Conservation (phyloP, 495 filamentous ascomycete genomes). For the Daldinia grandis region DNA sequence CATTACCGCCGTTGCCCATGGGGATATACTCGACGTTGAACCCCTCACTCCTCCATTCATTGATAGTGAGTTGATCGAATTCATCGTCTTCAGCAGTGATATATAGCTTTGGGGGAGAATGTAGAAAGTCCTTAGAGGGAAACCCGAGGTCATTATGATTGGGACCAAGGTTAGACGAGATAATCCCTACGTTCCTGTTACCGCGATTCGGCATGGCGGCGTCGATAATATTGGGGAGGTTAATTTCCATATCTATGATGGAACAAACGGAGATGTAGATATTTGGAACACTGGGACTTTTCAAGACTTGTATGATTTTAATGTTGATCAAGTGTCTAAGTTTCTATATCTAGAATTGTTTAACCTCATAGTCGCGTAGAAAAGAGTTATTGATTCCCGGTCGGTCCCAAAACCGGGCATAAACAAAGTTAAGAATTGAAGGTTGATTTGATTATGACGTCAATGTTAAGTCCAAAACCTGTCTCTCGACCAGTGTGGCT, state of each 20-base stretch:
- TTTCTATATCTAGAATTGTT: not conserved
- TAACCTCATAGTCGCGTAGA: not conserved
- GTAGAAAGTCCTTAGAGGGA: conserved; percentile 48
- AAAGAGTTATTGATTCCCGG: not conserved
- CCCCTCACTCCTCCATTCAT: conserved; percentile 71
- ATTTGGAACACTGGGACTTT: not conserved
- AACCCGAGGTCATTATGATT: conserved; percentile 52
- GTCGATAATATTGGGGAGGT: conserved; percentile 46
- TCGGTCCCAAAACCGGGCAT: conserved; percentile 6
- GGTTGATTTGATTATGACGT: conserved; percentile 24
- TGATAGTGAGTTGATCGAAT: conserved; percentile 65
- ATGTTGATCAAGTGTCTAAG: not conserved
- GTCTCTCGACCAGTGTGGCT: not conserved
- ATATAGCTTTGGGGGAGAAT: conserved; percentile 64
- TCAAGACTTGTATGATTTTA: not conserved
- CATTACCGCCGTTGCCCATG: conserved; percentile 60
- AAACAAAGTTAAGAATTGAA: not conserved
- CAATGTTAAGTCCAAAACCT: conserved; percentile 19
- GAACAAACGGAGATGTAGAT: not conserved
- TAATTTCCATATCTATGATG: conserved; percentile 44
- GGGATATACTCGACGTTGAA: conserved; percentile 71
- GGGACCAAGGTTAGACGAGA: conserved; percentile 42
- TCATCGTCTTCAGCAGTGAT: conserved; percentile 69
- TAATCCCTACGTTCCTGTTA: conserved; percentile 45
- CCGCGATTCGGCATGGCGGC: conserved; percentile 44